Conservation (phyloP, 2,329 filamentous ascomycete species). For the Endoconidiophora polonica region DNA sequence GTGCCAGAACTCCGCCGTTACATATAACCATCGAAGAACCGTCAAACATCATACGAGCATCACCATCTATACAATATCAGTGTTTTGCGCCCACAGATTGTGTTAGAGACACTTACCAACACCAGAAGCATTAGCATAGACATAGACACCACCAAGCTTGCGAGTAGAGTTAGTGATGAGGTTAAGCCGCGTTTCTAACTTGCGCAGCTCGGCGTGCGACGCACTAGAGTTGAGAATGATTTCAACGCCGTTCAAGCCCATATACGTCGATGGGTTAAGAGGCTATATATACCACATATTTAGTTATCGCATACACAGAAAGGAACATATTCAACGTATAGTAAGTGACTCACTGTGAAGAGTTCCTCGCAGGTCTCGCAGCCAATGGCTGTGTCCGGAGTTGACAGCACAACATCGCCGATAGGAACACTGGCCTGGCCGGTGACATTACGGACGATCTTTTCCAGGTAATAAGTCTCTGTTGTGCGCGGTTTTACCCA, state of each 20-base stretch:
- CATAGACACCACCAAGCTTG: constrained; percentile 42
- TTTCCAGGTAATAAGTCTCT: constrained; percentile 24
- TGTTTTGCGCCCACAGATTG: not conserved
- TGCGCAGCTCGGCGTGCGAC: constrained; percentile 37
- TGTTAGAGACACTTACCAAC: constrained; percentile 4
- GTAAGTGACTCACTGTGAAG: constrained; percentile 14
- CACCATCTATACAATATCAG: constrained; percentile 15
- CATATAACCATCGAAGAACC: constrained; percentile 20
- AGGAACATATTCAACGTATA: not conserved
- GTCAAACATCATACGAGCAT: constrained; percentile 25
- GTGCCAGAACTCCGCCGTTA: constrained; percentile 46
- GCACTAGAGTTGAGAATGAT: constrained; percentile 20
- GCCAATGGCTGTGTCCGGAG: constrained; percentile 23
- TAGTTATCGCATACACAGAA: no score
- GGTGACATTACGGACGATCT: constrained; percentile 18
- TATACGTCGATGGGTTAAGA: constrained; percentile 31
- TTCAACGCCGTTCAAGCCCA: constrained; percentile 47
- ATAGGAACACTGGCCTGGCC: constrained; percentile 23
- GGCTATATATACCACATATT: constrained; percentile 11
- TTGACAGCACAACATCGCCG: constrained; percentile 25
- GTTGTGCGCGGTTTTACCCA: constrained; percentile 22
- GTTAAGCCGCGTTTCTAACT: constrained; percentile 45
- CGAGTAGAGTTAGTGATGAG: constrained; percentile 50
- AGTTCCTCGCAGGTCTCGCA: constrained; percentile 27
- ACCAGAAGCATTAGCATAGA: constrained; percentile 24